Evolutionary conservation across 768 basidiomycete genomes (phyloP).

Genomic region (Obba rivulosa): DNA sequence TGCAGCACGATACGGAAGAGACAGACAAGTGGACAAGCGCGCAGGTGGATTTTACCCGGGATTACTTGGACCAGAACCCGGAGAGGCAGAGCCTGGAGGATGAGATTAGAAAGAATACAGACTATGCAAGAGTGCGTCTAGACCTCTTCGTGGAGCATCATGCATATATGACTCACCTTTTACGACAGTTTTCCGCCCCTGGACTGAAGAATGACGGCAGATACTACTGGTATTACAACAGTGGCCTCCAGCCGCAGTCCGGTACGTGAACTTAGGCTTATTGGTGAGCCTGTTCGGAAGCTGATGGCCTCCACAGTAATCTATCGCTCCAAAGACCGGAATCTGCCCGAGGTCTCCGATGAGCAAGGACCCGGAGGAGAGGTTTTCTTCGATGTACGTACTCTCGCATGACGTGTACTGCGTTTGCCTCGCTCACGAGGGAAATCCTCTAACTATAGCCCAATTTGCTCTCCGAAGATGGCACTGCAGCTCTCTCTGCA

Average conservation of each 20-base stretch:
- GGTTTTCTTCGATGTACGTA: constrained; percentile 71
- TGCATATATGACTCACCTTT: constrained; percentile 6
- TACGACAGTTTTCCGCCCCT: constrained; percentile 56
- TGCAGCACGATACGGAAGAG: constrained; percentile 59
- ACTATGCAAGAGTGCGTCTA: constrained; percentile 42
- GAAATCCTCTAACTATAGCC: constrained; percentile 34
- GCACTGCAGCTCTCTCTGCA: constrained; percentile 57
- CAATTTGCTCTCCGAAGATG: constrained; percentile 68
- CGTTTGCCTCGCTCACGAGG: no score
- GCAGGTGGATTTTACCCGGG: constrained; percentile 54
- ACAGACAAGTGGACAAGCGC: constrained; percentile 59
- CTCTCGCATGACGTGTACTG: no score
- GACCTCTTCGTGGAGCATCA: constrained; percentile 1
- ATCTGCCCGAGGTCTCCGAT: constrained; percentile 49
- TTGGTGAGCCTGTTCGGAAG: background rate
- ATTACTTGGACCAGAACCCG: constrained; percentile 59
- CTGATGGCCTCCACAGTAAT: constrained; percentile 36
- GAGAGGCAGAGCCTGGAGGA: constrained; percentile 54
- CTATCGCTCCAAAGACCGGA: constrained; percentile 50
- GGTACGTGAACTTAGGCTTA: constrained; percentile 17
- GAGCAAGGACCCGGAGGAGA: constrained; percentile 47
- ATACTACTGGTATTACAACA: constrained; percentile 83
- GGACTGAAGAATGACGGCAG: constrained; percentile 54
- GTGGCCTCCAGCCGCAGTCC: constrained; percentile 67
- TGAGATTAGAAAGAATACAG: constrained; percentile 48